These are phyloP conservation scores for Polygonum maritimum DNA, from an alignment of 148 eudicot genomes.

Conservation along the genomic window DNA sequence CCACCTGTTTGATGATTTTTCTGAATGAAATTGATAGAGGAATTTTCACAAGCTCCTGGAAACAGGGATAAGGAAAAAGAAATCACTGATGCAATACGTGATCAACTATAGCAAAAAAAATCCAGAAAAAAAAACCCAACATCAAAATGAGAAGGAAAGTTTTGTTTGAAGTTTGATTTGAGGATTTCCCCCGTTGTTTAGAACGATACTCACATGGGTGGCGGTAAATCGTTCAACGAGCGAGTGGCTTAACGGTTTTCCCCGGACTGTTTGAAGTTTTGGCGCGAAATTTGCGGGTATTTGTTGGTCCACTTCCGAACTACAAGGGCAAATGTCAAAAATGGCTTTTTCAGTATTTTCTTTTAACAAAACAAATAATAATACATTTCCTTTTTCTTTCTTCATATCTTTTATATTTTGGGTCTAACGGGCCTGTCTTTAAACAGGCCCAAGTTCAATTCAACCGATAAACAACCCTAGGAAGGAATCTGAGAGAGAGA, in stretches of 20 bases:
- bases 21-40: background rate
- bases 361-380: background rate
- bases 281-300: background rate
- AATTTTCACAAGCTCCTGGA: background rate
- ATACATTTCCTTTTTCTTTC: background rate
- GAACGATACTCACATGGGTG: slow-evolving; percentile 5
- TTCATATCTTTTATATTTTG: too few relatives aligned
- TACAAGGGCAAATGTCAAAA: background rate
- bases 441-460: too few relatives aligned
- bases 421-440: too few relatives aligned
- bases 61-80: background rate
- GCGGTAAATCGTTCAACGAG: slow-evolving; percentile 2
- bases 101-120: background rate
- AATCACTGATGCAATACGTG: background rate
- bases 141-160: background rate
- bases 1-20: background rate
- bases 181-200: background rate
- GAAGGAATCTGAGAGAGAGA: too few relatives aligned
- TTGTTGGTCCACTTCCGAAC: background rate
- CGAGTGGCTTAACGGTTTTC: slow-evolving; percentile 5
- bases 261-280: background rate
- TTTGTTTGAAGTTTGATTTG: background rate
- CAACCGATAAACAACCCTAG: too few relatives aligned
- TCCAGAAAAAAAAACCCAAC: background rate
- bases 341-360: background rate